Base-by-base conservation (phyloP, 345 rosid species). In the Brassica rapa region DNA sequence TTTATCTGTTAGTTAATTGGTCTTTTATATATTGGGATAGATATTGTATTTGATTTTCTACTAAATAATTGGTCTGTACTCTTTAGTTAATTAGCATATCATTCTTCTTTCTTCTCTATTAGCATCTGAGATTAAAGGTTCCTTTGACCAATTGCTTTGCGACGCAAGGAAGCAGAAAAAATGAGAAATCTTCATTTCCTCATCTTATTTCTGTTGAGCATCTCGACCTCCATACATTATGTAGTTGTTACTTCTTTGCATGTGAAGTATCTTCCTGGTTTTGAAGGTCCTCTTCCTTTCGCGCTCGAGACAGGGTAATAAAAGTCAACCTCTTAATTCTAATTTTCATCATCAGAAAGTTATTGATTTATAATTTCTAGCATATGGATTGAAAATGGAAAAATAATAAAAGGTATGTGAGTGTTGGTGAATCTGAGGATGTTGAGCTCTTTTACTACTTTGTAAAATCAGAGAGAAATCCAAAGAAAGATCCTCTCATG, bases 371-470 rank as follows among this genome's bases (percentile, higher is more conserved):
- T 53, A 53, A 53, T 53, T 53, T 53, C 23, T n/a, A 15, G 15
- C 29, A 41, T 49, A 49, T 49, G 56, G 56, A 5, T 49, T 49
- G 19, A n/a, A 49, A 49, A 49, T 49, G 56, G 19, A 6, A 14
- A 49, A 49, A 46, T 4, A 43, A 49, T 12, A 46, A 46, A 63
- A 91, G 92, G 67, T 89, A 89, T 62, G 83, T 86, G 6, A 87
- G 87, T 46, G 85, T 91, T 62, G 93, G 73, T 78, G 88, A 87
- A 33, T 70, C 78, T 30, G 86, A 80, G 24, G 86, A 76, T 23
- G 62, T 74, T 46, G 91, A 85, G 70, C 85, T 89, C 12, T 89
- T 91, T 61, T 91, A 88, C 83, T 89, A 87, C 81, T 91, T 88
- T 61, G 39, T 88, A 2, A 80, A 86, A 77, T 91, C 93, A 4